Conservation (phyloP, 345 rosid genomes). For the Anastatica hierochuntica region DNA sequence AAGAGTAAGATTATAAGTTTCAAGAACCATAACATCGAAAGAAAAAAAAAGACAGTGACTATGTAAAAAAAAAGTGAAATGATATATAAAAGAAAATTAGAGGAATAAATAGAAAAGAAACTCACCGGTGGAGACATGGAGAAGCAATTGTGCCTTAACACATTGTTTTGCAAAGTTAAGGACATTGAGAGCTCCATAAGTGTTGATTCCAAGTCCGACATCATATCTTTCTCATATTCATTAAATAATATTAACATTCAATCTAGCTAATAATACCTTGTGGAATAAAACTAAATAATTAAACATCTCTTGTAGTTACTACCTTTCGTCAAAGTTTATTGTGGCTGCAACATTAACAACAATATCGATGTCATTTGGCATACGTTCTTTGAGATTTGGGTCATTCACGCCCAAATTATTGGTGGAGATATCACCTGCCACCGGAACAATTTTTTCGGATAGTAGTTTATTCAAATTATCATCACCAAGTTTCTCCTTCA, state of each 20-base stretch:
- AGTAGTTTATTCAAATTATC: slow-evolving; percentile 3
- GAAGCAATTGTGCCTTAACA: slow-evolving; percentile 31
- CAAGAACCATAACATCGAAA: no score
- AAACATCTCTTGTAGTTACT: no score
- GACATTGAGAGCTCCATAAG: slow-evolving; percentile 51
- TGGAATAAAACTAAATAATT: no score
- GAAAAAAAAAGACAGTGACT: no score
- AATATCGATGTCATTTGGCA: slow-evolving; percentile 19
- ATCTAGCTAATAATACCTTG: no score
- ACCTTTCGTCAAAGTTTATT: slow-evolving; percentile 30
- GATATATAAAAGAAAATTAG: no score
- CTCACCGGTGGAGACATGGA: slow-evolving; percentile 39
- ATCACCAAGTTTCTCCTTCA: slow-evolving; percentile 19
- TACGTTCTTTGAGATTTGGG: slow-evolving; percentile 8
- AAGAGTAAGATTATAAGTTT: no score
- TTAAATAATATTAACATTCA: no score
- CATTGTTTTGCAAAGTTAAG: slow-evolving; percentile 47
- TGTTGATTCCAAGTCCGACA: slow-evolving; percentile 45
- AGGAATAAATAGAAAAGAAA: no score
- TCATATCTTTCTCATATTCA: slow-evolving; percentile 37
- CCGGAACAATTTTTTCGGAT: slow-evolving; percentile 16
- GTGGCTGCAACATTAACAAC: slow-evolving; percentile 28
- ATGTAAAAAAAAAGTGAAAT: no score
- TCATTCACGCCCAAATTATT: slow-evolving; percentile 15
- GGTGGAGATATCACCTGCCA: slow-evolving; percentile 18